These are phyloP conservation scores for Helichrysum umbraculigerum DNA, from an alignment of 129 eudicot genomes.

Conservation along the genomic window DNA sequence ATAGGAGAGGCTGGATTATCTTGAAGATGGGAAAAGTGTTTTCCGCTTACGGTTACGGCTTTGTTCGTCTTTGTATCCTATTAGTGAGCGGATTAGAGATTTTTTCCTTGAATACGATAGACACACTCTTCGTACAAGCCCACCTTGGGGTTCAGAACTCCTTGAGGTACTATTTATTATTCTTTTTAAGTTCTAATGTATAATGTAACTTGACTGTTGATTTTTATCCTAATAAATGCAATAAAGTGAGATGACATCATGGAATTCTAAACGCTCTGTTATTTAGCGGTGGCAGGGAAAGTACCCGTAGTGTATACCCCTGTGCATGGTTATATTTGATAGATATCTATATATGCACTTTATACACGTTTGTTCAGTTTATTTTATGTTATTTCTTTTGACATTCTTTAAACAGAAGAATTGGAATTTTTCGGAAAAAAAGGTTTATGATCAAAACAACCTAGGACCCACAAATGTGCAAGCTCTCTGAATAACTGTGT, in stretches of 20 bases:
- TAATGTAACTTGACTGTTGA: not conserved
- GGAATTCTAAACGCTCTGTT: not conserved
- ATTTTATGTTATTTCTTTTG: not conserved
- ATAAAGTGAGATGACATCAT: not conserved
- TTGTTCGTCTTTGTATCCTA: conserved; percentile 91
- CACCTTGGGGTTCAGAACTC: conserved; percentile 99
- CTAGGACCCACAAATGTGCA: not conserved
- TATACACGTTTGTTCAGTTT: not conserved
- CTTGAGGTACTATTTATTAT: conserved; percentile 65
- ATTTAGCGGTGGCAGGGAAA: not conserved
- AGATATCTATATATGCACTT: not conserved
- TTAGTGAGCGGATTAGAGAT: conserved; percentile 93
- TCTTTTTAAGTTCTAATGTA: not conserved
- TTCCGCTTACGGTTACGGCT: conserved; percentile 81
- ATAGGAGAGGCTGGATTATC: conserved; percentile 89
- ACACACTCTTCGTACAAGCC: conserved; percentile 95
- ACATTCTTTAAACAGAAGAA: not conserved
- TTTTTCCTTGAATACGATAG: conserved; percentile 97
- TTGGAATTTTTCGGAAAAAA: not conserved
- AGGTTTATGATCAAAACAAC: conserved; percentile 17
- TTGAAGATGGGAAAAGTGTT: conserved; percentile 92
- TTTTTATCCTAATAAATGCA: not conserved
- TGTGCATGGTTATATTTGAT: no score
- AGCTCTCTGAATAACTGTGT: conserved; percentile 17
- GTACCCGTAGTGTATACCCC: not conserved